These are phyloP conservation scores for Dioszegia crocea DNA, from an alignment of 768 basidiomycete species.

Conservation along the genomic window DNA sequence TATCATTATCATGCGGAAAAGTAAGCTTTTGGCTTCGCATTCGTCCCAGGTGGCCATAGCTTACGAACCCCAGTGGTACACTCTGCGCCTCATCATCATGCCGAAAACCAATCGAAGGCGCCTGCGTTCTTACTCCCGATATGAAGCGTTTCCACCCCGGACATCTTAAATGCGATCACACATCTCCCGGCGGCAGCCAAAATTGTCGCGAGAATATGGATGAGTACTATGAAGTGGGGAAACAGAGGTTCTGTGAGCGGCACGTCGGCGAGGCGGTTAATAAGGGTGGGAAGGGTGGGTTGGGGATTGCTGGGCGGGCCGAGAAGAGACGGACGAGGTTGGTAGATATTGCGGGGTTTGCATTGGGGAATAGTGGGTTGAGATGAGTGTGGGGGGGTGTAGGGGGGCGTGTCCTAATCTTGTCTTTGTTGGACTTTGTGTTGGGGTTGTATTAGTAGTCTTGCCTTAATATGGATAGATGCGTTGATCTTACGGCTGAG, in stretches of 20 bases:
- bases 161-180: slow-evolving; percentile 77
- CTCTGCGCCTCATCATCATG: slow-evolving; percentile 74
- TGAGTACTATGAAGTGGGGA: slow-evolving; percentile 81
- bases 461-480: no score
- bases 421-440: no score
- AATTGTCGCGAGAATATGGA: slow-evolving; percentile 56
- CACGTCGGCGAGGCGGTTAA: slow-evolving; percentile 57
- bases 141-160: slow-evolving; percentile 82
- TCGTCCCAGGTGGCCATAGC: neutral
- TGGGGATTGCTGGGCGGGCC: slow-evolving; percentile 55
- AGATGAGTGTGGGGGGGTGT: neutral
- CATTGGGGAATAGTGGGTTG: neutral
- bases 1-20: slow-evolving; percentile 92
- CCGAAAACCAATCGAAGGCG: slow-evolving; percentile 85
- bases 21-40: slow-evolving; percentile 31
- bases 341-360: slow-evolving; percentile 59
- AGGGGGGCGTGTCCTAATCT: no score
- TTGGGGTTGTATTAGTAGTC: no score
- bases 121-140: slow-evolving; percentile 76
- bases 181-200: slow-evolving; percentile 50
- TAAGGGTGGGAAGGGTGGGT: slow-evolving; percentile 34
- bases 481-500: no score
- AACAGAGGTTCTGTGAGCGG: slow-evolving; percentile 72
- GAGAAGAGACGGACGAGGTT: slow-evolving; percentile 75
- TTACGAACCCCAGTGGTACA: slow-evolving; percentile 55